Evolutionary conservation across 257 asterid species (phyloP), one percentile per base, ranked within the genome.

Genomic region (Sherardia arvensis): DNA sequence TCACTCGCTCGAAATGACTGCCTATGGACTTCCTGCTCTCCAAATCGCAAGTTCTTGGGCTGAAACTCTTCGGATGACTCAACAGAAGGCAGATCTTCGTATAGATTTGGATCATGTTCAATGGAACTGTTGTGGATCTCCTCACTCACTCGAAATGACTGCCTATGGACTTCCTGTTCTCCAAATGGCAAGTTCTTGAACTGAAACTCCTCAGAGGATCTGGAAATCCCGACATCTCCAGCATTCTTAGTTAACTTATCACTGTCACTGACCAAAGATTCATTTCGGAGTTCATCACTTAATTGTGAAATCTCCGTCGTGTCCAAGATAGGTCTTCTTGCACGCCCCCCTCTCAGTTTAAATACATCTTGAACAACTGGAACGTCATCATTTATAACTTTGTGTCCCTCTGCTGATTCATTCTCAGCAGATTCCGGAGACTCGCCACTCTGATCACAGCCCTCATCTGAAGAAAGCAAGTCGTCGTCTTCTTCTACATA

Each of bases 391-490:
- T 40, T 38, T 38, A 38, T 27, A 61, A 54, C 43, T 59, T 33
- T 34, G 43, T 63, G 51, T 14, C 57, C 43, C 22, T 29, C 75
- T 1, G 54, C 27, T 9, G 73, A 30, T 61, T 58, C 69, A 22
- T 70, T 55, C n/a, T 63, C 62, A 2, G 36, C 26, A 18, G 59
- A 53, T 69, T 72, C 74, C 21, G 67, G 71, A 21, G 59, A 48
- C 32, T 60, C 66, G 9, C 64, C 48, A 51, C 22, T 48, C 10
- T 8, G 27, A 48, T 72, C 73, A 63, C 67, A 68, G 28, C 74
- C 76, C 5, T 77, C 91, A 22, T 66, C 77, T 21, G 40, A 58
- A 63, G 28, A 21, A 34, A 70, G 21, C 71, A 61, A 64, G 10
- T 40, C 75, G 49, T 65, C 74, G 53, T 72, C 64, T 59, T 67